Percentiles rank a stretch among this genome's conserved stretches.
These are phyloP conservation scores for Solanum habrochaites DNA, from an alignment of 257 asterid species.

Conservation along the genomic window DNA sequence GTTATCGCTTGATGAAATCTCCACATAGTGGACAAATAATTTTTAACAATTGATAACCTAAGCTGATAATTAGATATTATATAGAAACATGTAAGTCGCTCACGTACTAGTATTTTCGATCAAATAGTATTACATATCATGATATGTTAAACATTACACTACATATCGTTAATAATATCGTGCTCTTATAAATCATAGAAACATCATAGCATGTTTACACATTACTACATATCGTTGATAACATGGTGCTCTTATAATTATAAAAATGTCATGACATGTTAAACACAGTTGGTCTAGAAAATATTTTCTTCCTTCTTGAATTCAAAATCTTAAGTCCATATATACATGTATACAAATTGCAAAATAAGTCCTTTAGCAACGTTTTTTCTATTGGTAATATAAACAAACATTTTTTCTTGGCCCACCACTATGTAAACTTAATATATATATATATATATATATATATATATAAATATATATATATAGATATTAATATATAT, in stretches of 20 bases:
- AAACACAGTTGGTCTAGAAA: background rate
- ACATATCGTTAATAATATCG: background rate
- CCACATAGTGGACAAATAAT: accelerated
- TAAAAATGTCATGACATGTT: background rate
- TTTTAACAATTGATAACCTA: too few relatives aligned
- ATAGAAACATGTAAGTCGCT: background rate
- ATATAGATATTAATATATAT: too few relatives aligned
- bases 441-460: background rate
- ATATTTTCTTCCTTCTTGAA: background rate
- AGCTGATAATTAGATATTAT: too few relatives aligned
- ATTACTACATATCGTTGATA: background rate
- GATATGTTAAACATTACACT: background rate
- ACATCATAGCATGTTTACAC: too few relatives aligned
- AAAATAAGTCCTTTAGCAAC: background rate
- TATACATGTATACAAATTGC: background rate
- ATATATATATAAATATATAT: too few relatives aligned
- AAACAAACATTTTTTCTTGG: background rate
- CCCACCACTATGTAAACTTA: background rate
- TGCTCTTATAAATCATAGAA: background rate
- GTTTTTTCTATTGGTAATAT: background rate
- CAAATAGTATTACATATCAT: background rate
- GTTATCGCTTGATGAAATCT: background rate
- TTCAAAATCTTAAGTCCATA: background rate
- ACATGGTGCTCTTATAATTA: background rate
- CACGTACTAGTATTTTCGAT: background rate